These are phyloP conservation scores for Phyllostachys edulis DNA, from an alignment of 176 grass and related monocot genomes.

Conservation along the genomic window DNA sequence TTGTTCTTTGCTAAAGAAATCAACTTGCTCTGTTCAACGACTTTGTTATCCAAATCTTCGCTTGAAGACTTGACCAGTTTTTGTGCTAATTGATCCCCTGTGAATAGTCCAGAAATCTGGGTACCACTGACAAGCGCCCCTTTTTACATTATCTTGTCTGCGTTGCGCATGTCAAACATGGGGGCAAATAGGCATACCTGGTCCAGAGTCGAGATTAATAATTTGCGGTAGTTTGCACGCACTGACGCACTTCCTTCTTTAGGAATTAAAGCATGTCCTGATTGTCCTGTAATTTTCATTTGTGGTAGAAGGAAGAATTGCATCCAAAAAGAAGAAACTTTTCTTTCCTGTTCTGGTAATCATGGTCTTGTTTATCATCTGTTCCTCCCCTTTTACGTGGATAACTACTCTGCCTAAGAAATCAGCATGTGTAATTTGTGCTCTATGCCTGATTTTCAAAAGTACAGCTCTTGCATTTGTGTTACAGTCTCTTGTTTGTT, in stretches of 20 bases:
- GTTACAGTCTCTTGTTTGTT: neutral
- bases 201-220: neutral
- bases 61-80: neutral
- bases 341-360: neutral
- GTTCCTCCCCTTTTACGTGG: neutral
- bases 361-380: neutral
- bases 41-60: neutral
- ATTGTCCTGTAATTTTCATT: neutral
- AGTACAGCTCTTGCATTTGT: neutral
- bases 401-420: neutral
- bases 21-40: slow-evolving; percentile 1
- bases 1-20: neutral
- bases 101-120: neutral
- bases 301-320: neutral
- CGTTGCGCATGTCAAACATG: neutral
- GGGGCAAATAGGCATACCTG: neutral
- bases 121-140: neutral
- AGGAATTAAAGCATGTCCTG: neutral
- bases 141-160: neutral
- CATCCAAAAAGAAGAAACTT: neutral
- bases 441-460: neutral
- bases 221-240: neutral
- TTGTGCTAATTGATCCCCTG: neutral
- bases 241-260: neutral
- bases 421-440: neutral